Percentiles rank a stretch among this genome's conserved stretches.
Evolutionary conservation across 2,329 filamentous ascomycete species (phyloP).

Genomic region (Kalmusia sp.): DNA sequence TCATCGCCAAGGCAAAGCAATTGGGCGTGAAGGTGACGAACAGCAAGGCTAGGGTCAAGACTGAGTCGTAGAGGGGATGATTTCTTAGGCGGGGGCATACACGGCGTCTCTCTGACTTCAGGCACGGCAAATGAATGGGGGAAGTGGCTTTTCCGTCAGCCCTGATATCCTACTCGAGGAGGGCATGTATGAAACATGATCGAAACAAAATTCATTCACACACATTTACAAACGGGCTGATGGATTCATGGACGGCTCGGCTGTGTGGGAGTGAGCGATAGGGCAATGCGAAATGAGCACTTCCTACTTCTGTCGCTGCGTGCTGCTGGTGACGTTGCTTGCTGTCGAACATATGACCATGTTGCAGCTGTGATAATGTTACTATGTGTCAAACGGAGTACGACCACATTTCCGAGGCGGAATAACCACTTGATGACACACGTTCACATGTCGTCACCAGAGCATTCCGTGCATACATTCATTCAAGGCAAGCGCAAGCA

Average conservation of each 20-base stretch:
- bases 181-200: slow-evolving; percentile 33
- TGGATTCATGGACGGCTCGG: slow-evolving; percentile 8
- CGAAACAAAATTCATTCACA: slow-evolving; percentile 33
- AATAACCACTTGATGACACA: slow-evolving; percentile 6
- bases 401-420: neutral
- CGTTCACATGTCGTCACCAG: neutral
- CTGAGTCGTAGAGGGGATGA: slow-evolving; percentile 70
- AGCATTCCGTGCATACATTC: too few species aligned
- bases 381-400: too few species aligned
- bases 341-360: neutral
- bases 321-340: neutral
- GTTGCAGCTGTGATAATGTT: too few species aligned
- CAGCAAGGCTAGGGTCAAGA: slow-evolving; percentile 98
- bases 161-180: slow-evolving; percentile 25
- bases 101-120: slow-evolving; percentile 47
- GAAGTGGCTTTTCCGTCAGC: slow-evolving; percentile 39
- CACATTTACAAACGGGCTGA: slow-evolving; percentile 21
- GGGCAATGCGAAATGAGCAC: slow-evolving; percentile 17
- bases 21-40: slow-evolving; percentile 99
- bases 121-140: slow-evolving; percentile 41
- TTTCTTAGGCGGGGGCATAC: slow-evolving; percentile 43
- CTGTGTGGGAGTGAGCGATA: slow-evolving; percentile 6
- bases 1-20: slow-evolving; percentile 96
- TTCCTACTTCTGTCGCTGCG: neutral
- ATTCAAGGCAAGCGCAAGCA: too few species aligned